phyloP scores from a whole-genome alignment of 306 rosid genomes.

The Begonia fuchsioides region DNA sequence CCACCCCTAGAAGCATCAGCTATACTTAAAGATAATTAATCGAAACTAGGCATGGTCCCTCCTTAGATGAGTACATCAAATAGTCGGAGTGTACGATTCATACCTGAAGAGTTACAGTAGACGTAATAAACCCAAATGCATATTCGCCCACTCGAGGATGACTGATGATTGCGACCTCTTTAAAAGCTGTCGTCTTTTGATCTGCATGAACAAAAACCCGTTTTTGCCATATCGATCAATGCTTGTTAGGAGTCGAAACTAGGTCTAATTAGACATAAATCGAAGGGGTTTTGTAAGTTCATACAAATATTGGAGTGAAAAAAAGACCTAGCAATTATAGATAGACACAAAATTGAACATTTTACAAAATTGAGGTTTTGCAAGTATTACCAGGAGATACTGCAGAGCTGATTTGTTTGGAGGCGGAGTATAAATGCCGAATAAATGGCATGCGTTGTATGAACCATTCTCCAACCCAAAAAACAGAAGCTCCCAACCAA shows the following conservation, averaged over 20 bases:
- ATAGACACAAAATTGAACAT: no score
- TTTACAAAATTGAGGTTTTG: no score
- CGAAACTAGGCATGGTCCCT: not conserved
- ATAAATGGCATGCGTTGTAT: conserved; percentile 89
- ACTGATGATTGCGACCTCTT: conserved; percentile 85
- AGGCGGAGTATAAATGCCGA: conserved; percentile 76
- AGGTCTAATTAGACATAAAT: no score
- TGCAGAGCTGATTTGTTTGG: conserved; percentile 87
- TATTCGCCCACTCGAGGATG: conserved; percentile 90
- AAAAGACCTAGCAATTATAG: no score
- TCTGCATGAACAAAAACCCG: conserved; percentile 25
- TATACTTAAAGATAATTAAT: not conserved
- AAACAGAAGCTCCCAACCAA: conserved; percentile 81
- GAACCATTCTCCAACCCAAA: conserved; percentile 84
- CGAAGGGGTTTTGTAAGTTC: no score
- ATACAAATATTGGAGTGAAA: no score
- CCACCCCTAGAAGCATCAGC: no score
- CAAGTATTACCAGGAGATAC: conserved; percentile 59
- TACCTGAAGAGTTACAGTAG: conserved; percentile 82
- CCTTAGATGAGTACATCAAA: not conserved
- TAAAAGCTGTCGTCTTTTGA: conserved; percentile 84
- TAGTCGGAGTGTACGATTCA: not conserved
- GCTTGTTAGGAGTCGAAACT: no score
- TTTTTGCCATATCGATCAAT: no score
- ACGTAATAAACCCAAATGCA: conserved; percentile 92